phyloP scores from a whole-genome alignment of 2,329 filamentous ascomycete genomes.

The Ascochyta rabiei region DNA sequence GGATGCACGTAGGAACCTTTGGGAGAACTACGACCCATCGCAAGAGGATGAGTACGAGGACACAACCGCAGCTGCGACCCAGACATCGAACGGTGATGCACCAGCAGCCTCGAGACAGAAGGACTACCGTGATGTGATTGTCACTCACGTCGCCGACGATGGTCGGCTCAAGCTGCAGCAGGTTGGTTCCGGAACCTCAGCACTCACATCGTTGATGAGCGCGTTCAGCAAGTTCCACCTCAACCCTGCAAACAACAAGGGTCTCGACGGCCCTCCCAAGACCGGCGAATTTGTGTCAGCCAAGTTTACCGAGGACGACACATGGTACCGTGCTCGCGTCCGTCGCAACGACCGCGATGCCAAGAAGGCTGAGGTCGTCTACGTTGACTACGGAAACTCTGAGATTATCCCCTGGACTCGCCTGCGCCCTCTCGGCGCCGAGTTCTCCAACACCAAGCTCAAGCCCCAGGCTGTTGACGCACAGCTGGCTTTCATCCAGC shows the following conservation, averaged over 20 bases:
- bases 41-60: slow-evolving; percentile 75
- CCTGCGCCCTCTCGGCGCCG: slow-evolving; percentile 80
- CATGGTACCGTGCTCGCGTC: slow-evolving; percentile 94
- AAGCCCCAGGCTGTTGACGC: slow-evolving; percentile 88
- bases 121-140: slow-evolving; percentile 92
- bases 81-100: slow-evolving; percentile 58
- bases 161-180: slow-evolving; percentile 90
- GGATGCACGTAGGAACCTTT: slow-evolving; percentile 83
- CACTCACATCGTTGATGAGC: slow-evolving; percentile 85
- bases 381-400: slow-evolving; percentile 95
- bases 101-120: slow-evolving; percentile 69
- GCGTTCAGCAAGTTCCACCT: slow-evolving; percentile 91
- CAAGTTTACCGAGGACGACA: slow-evolving; percentile 84
- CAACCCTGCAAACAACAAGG: slow-evolving; percentile 77
- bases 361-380: slow-evolving; percentile 85
- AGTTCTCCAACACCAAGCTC: slow-evolving; percentile 77
- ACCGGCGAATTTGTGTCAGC: slow-evolving; percentile 90
- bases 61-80: slow-evolving; percentile 53
- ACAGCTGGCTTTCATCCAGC: slow-evolving; percentile 84
- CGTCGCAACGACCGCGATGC: slow-evolving; percentile 90
- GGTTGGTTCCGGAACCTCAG: slow-evolving; percentile 82
- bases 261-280: slow-evolving; percentile 79
- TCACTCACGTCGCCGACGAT: slow-evolving; percentile 85
- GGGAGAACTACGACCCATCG: slow-evolving; percentile 93
- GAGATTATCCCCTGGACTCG: slow-evolving; percentile 85